Conservation (phyloP, 1,284 basidiomycete genomes). For the Rhodotorula sp. region DNA sequence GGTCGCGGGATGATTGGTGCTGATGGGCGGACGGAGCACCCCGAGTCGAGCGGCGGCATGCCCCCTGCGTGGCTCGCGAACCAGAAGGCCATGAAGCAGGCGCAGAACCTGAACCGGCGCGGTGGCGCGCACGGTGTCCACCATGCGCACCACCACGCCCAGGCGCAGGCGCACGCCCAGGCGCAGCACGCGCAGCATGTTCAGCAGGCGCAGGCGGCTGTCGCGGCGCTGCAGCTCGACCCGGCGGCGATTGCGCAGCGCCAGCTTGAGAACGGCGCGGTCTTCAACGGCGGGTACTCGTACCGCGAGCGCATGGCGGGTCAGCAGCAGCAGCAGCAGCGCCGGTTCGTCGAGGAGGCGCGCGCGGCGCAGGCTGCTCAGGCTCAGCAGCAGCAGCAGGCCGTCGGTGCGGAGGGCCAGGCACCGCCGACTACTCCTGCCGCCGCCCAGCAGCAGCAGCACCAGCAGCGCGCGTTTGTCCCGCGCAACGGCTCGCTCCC, state of each 20-base stretch:
- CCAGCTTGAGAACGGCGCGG: conserved; percentile 17
- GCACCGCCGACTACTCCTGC: neutral
- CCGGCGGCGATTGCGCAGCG: conserved; percentile 9
- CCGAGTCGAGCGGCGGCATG: conserved; percentile 37
- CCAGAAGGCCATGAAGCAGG: conserved; percentile 7
- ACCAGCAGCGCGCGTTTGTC: conserved; percentile 3
- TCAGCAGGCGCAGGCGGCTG: neutral
- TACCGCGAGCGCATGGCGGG: conserved; percentile 16
- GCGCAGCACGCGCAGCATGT: neutral
- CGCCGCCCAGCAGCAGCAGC: neutral
- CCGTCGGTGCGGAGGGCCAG: too few species aligned
- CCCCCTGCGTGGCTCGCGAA: conserved; percentile 35
- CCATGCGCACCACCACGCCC: neutral
- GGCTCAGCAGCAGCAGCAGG: conserved; percentile 1
- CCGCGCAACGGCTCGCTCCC: conserved; percentile 3
- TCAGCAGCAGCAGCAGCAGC: conserved; percentile 6
- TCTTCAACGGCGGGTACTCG: conserved; percentile 26
- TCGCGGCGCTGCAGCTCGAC: neutral
- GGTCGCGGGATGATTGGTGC: conserved; percentile 33
- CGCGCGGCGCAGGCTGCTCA: neutral
- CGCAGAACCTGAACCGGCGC: neutral
- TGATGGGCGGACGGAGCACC: conserved; percentile 37
- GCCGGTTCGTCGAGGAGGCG: neutral
- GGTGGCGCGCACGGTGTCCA: too few species aligned
- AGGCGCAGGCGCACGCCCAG: neutral